Evolutionary conservation across 2,329 filamentous ascomycete species (phyloP), one percentile per base, ranked within the genome.

Genomic region (Chrysoporthe deuterocubensis): DNA sequence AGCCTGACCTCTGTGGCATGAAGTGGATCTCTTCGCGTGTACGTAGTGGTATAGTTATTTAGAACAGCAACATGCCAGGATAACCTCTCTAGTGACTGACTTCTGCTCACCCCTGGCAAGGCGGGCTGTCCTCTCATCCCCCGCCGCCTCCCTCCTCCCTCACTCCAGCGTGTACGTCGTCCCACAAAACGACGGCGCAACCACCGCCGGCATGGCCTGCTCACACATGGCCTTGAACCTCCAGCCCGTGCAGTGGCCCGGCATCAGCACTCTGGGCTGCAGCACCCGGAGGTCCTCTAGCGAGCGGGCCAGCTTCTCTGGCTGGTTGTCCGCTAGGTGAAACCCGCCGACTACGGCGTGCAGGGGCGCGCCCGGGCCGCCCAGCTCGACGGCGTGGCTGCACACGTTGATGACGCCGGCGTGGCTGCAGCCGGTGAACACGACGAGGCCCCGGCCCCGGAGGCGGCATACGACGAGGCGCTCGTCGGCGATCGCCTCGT

Each of bases 161-260:
- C 18, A 67, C 21, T 11, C 37, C 4, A 71, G 52, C 56, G 65
- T 70, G 44, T 76, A 78, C 59, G 73, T 83, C 26, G 80, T 81
- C 3, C 84, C 84, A 16, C 84, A 84, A 14, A 83, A 83, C 32
- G 81, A 81, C 40, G 84, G 84, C 8, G 83, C 83, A 68, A 86
- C 71, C 3, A 76, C 75, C 2, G 84, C 84, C 0, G 82, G 82
- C 80, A 86, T 83, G 48, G 79, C 75, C 68, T 79, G 82, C 73
- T 86, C 83, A 69, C 86, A 84, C 56, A 79, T 79, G 70, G 82
- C 82, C 73, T 86, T 86, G 46, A 83, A 84, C 69, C 83, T 78
- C 84, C 84, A 88, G 6, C 85, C 85, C 0, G 84, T 83, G 71
- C 84, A 87, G 73, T 87, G 85, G 0, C 85, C 85, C 0, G 85